Conservation (phyloP, 495 filamentous ascomycete species). For the Pseudomonodictys pantanalensis region DNA sequence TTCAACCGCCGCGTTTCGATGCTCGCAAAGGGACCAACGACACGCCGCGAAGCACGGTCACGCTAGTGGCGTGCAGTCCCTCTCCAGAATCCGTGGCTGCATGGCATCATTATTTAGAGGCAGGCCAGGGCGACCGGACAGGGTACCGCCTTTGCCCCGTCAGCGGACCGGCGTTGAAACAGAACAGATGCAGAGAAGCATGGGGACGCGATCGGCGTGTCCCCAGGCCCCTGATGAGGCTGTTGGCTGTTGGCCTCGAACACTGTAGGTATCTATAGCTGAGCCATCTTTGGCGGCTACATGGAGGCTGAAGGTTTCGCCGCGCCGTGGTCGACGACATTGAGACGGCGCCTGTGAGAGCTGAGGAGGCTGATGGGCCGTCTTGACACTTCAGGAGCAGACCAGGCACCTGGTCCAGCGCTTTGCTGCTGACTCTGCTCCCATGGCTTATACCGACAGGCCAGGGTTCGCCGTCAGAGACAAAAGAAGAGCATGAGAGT, state of each 20-base stretch:
- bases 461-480: no score
- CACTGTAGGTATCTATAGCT: neutral
- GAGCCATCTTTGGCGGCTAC: neutral
- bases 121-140: neutral
- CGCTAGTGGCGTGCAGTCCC: neutral
- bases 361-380: neutral
- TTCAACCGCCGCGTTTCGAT: conserved; percentile 1
- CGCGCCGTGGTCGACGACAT: neutral
- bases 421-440: neutral
- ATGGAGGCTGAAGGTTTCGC: neutral
- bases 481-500: no score
- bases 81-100: no score
- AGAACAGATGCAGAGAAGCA: neutral
- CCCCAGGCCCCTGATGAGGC: no score
- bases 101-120: no score
- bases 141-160: neutral
- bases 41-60: neutral
- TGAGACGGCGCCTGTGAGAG: neutral
- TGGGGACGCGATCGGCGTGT: neutral
- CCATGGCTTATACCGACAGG: no score
- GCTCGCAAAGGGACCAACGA: no score
- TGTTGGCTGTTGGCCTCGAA: neutral
- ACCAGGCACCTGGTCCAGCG: neutral
- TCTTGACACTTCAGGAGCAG: no score
- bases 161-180: neutral